phyloP scores from a whole-genome alignment of 1,139 yeast species.

The Pichia kudriavzevii region DNA sequence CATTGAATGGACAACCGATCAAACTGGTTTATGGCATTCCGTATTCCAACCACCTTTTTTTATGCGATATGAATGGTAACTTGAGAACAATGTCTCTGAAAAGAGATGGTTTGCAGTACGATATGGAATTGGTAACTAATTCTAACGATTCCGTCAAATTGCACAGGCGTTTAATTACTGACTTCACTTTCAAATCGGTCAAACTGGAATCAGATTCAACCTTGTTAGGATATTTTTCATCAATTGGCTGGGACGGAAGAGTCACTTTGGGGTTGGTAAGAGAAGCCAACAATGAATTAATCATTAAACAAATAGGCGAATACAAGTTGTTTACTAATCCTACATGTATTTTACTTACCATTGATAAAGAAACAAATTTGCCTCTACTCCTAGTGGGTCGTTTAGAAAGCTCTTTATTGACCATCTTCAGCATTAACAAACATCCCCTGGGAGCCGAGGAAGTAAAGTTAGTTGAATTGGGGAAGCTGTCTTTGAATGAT shows the following conservation, averaged over 20 bases:
- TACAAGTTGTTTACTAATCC: constrained; percentile 40
- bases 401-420: constrained; percentile 51
- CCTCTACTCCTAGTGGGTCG: constrained; percentile 48
- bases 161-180: constrained; percentile 38
- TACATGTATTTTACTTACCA: constrained; percentile 32
- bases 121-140: constrained; percentile 18
- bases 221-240: constrained; percentile 34
- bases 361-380: constrained; percentile 13
- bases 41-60: constrained; percentile 20
- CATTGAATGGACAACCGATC: constrained; percentile 18
- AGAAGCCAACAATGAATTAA: constrained; percentile 8
- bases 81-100: constrained; percentile 20
- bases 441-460: constrained; percentile 1
- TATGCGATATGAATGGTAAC: constrained; percentile 33
- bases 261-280: constrained; percentile 36
- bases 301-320: constrained; percentile 31
- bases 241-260: constrained; percentile 57
- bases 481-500: constrained; percentile 58
- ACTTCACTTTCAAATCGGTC: constrained; percentile 27
- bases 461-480: constrained; percentile 28
- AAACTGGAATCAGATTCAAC: constrained; percentile 18
- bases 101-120: constrained; percentile 1
- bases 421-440: constrained; percentile 35
- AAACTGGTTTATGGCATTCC: constrained; percentile 21
- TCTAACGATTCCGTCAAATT: constrained; percentile 22